Percentiles rank a stretch among this genome's conserved stretches.
Conservation (phyloP, 768 basidiomycete genomes). For the Candolleomyces eurysporus region DNA sequence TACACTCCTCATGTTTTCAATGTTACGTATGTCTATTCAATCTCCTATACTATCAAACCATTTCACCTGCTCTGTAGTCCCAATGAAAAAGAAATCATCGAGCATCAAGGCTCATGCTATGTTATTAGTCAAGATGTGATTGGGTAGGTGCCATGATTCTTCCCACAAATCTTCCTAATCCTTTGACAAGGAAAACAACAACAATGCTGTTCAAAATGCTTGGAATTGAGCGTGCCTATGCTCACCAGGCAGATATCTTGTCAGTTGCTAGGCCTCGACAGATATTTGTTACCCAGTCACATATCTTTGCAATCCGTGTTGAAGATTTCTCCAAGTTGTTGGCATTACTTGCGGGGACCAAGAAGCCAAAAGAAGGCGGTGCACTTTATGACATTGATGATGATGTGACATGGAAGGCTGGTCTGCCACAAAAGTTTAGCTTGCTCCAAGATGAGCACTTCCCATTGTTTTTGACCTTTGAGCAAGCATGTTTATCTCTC, state of each 20-base stretch:
- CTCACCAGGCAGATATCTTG: constrained; percentile 24
- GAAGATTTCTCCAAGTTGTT: constrained; percentile 45
- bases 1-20: constrained; percentile 35
- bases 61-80: constrained; percentile 19
- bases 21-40: constrained; percentile 34
- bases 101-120: constrained; percentile 56
- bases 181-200: constrained; percentile 61
- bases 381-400: constrained; percentile 5
- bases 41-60: neutral
- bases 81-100: constrained; percentile 51
- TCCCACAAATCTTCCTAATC: neutral
- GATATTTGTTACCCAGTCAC: constrained; percentile 71
- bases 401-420: constrained; percentile 8
- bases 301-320: constrained; percentile 63
- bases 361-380: constrained; percentile 5
- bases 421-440: constrained; percentile 8
- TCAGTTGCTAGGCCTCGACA: constrained; percentile 53
- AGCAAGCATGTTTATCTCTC: constrained; percentile 40
- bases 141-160: constrained; percentile 39
- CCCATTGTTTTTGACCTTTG: constrained; percentile 68
- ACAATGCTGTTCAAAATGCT: constrained; percentile 79
- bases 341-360: neutral
- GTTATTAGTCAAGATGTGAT: constrained; percentile 73
- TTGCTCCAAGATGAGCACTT: constrained; percentile 49
- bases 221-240: constrained; percentile 57